Base-by-base conservation (phyloP, 257 asterid genomes). In the Solanum sejunctum region DNA sequence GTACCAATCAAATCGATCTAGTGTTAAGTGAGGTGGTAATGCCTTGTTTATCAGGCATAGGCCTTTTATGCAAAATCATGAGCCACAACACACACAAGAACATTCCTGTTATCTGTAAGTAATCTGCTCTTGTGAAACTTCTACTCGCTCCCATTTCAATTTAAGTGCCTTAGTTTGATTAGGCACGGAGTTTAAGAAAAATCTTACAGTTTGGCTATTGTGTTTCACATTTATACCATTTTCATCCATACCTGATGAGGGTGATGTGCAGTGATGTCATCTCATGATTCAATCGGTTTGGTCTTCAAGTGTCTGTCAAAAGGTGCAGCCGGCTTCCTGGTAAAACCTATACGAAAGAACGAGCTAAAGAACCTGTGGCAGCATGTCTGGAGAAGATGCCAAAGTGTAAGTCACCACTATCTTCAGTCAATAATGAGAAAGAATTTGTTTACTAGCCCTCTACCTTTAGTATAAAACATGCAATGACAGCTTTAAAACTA, bases 371-470 rank as follows among this genome's bases (percentile, higher is more conserved):
- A 36, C 41, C 41, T 36, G 41, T 36, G 41, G 41, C 98, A 94
- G 91, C 99, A 95, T 81, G 94, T 93, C 67, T 95, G 98, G 99
- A 93, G 98, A 86, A 90, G 95, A 90, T 94, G 97, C 89, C 97
- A 92, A 79, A 93, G 97, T 84, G 98, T 94, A 87, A 92, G 99
- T 92, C 71, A 26, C 82, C 57, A 36, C 72, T 32, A 64, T 60
- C 32, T 39, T 58, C 17, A 57, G 56, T 70, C 32, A 58, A 8
- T 61, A 61, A 57, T 20, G 26, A 7, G 23, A 21, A 32, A 3
- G 36, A 60, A n/a, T 61, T 61, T n/a, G 69, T 63, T 63, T 63
- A 5, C 41, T 63, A 63, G 39, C 41, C 17, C 17, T 6, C 39
- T 23, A 12, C 11, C 16, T 12, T 63, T 23, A 3, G 2, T 21